Base-by-base conservation (phyloP, 2,329 filamentous ascomycete species). In the Atkinsonella texensis region DNA sequence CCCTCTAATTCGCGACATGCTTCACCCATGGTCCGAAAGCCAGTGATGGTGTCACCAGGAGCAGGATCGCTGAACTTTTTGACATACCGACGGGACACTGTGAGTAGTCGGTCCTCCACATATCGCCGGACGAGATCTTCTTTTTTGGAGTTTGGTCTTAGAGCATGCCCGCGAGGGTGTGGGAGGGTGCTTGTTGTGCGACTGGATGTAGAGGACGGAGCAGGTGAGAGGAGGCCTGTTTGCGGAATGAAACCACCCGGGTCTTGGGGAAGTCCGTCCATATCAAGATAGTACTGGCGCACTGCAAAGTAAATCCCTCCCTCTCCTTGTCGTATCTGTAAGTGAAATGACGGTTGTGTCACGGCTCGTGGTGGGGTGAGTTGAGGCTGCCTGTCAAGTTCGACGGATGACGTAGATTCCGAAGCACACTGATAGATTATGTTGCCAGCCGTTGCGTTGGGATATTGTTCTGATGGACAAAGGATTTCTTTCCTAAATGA, bases 1-100 rank as follows among this genome's bases (percentile, higher is more conserved):
- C 75, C 74, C 52, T 90, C 85, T 1, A 95, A 67, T 61, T 95
- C 89, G 52, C 72, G 78, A 50, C 81, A 87, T 4, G 89, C 77
- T 61, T 90, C 84, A 48, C 71, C 74, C 64, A 91, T 86, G 49
- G 68, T 79, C 50, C 72, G 66, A 61, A 80, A 82, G 20, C 77
- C 78, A 2, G 70, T 63, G 2, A 77, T 66, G 12, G 72, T 67
- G 53, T 80, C 76, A 4, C 60, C 68, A 3, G 69, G 68, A 39
- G 74, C 69, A 0, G 69, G 63, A 0, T 68, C 63, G 42, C 72
- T 71, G 51, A 76, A 75, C 59, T 81, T 82, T 66, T 83, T 83
- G 42, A 81, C 72, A 52, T 77, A 83, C 39, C 79, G 76, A 6
- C 80, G 74, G 7, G 74, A 78, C 11, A 79, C 70, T 55, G 76